Evolutionary conservation across 2,329 filamentous ascomycete genomes (phyloP).

Genomic region (Aspergillus unguis): DNA sequence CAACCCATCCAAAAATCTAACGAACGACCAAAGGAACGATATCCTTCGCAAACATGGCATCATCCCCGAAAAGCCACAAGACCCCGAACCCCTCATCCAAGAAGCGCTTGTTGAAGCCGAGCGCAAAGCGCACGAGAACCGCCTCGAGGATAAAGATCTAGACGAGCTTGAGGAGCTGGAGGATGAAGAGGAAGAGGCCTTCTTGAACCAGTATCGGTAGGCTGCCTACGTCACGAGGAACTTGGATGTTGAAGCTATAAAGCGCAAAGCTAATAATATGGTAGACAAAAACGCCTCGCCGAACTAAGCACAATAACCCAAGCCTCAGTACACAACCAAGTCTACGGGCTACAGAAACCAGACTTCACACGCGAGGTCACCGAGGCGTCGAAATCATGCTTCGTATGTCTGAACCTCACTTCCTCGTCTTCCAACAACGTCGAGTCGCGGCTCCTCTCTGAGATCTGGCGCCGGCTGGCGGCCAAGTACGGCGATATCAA

Average conservation of each 20-base stretch:
- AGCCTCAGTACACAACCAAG: slow-evolving; percentile 78
- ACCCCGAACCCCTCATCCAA: slow-evolving; percentile 92
- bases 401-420: slow-evolving; percentile 74
- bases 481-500: slow-evolving; percentile 88
- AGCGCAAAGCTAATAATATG: background rate
- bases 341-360: slow-evolving; percentile 91
- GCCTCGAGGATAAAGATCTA: slow-evolving; percentile 88
- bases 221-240: slow-evolving; percentile 45
- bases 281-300: slow-evolving; percentile 72
- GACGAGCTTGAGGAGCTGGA: slow-evolving; percentile 92
- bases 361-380: slow-evolving; percentile 91
- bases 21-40: slow-evolving; percentile 71
- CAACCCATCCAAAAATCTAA: no score
- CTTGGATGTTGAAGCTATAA: slow-evolving; percentile 54
- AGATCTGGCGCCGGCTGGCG: slow-evolving; percentile 83
- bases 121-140: slow-evolving; percentile 81
- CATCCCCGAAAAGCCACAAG: slow-evolving; percentile 96
- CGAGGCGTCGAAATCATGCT: slow-evolving; percentile 71
- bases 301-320: slow-evolving; percentile 74
- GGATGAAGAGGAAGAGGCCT: slow-evolving; percentile 90
- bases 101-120: slow-evolving; percentile 85
- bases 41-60: slow-evolving; percentile 95
- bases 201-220: slow-evolving; percentile 77
- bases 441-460: slow-evolving; percentile 77
- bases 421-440: slow-evolving; percentile 74